Evolutionary conservation across 306 rosid species (phyloP).

Genomic region (Vigna mungo): DNA sequence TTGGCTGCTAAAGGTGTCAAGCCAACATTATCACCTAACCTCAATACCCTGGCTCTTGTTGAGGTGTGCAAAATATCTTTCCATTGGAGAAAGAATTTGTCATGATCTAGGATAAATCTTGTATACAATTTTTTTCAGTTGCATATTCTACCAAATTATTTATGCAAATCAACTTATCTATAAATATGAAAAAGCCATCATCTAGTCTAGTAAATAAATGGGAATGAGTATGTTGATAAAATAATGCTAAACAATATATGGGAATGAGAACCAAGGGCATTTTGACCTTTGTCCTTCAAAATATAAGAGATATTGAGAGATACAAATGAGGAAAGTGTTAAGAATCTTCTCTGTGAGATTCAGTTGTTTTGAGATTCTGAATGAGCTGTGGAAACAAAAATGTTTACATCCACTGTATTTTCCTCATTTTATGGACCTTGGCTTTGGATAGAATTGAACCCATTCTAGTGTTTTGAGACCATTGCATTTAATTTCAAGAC

Average conservation of each 20-base stretch:
- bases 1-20: slow-evolving; percentile 97
- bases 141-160: neutral
- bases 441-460: neutral
- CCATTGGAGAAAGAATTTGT: slow-evolving; percentile 35
- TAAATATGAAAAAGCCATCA: neutral
- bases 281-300: slow-evolving; percentile 11
- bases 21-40: slow-evolving; percentile 94
- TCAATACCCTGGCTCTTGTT: slow-evolving; percentile 91
- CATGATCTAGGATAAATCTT: neutral
- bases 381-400: neutral
- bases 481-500: neutral
- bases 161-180: neutral
- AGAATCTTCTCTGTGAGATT: neutral
- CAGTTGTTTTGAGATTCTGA: slow-evolving; percentile 9
- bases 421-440: slow-evolving; percentile 5
- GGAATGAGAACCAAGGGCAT: neutral
- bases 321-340: neutral
- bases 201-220: neutral
- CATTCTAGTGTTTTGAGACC: neutral
- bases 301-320: neutral
- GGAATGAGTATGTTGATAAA: slow-evolving; percentile 5
- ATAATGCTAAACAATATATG: slow-evolving; percentile 1
- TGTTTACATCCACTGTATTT: neutral
- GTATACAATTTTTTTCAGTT: slow-evolving; percentile 33
- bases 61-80: slow-evolving; percentile 68